Evolutionary conservation across 192 early-diverging fungal species (phyloP).

Genomic region (Linnemannia exigua): DNA sequence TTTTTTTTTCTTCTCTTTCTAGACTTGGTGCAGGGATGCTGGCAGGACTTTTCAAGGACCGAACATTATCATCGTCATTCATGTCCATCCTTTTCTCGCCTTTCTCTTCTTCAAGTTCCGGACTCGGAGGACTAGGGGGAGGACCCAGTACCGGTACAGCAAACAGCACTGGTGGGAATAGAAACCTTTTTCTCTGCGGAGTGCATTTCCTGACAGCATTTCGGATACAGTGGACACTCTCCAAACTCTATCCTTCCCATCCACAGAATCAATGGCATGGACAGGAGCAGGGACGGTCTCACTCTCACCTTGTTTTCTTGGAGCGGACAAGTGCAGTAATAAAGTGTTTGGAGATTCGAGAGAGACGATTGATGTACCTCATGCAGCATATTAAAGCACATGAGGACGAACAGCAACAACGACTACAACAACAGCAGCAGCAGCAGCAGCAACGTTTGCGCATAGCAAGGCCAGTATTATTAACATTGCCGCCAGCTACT

Average conservation of each 20-base stretch:
- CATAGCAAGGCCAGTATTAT: neutral
- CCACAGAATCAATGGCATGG: neutral
- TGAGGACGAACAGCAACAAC: neutral
- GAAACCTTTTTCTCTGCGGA: conserved; percentile 14
- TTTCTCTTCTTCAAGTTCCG: too few species aligned
- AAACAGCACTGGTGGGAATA: too few species aligned
- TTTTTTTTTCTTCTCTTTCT: neutral
- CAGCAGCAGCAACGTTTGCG: neutral
- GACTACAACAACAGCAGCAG: neutral
- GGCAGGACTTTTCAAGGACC: conserved; percentile 4
- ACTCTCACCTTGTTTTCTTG: neutral
- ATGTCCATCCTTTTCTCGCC: neutral
- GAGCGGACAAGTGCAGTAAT: neutral
- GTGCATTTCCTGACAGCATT: conserved; percentile 14
- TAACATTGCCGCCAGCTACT: neutral
- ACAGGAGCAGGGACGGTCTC: neutral
- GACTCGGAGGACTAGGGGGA: too few species aligned
- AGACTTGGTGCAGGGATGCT: neutral
- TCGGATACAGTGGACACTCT: conserved; percentile 13
- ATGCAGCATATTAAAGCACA: conserved; percentile 9
- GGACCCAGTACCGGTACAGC: too few species aligned
- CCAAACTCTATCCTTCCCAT: neutral
- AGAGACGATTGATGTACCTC: conserved; percentile 7
- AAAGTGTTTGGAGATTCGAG: neutral
- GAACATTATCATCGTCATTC: neutral